A percentile compares a stretch with the other conserved stretches of the same genome.
These are phyloP conservation scores for Mucuna pruriens DNA, from an alignment of 306 rosid species.

Conservation along the genomic window DNA sequence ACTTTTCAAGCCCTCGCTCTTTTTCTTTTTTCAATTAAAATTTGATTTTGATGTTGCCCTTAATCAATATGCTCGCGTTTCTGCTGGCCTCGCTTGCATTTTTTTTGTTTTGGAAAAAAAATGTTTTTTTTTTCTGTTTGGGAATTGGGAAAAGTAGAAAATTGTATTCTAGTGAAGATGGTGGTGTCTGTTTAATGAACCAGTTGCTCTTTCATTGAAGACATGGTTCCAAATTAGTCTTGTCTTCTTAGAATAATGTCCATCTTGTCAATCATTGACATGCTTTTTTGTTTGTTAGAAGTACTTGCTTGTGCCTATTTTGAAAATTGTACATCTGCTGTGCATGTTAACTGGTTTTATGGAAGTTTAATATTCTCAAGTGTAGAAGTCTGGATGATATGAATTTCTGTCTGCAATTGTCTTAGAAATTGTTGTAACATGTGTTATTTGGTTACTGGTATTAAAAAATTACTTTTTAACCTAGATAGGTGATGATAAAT, in stretches of 20 bases:
- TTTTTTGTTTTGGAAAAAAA: background rate
- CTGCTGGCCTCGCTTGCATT: conserved; percentile 3
- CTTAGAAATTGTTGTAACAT: background rate
- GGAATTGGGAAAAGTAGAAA: background rate
- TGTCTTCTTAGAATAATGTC: background rate
- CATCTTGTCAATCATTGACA: background rate
- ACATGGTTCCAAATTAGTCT: background rate
- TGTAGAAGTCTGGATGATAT: background rate
- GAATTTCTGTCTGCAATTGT: conserved; percentile 25
- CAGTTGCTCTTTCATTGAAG: background rate
- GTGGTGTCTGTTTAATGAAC: background rate
- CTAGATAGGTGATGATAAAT: background rate
- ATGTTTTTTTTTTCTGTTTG: background rate
- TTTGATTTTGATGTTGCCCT: conserved; percentile 28
- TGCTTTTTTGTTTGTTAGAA: background rate
- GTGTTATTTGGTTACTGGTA: conserved; percentile 17
- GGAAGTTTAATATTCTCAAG: conserved; percentile 11
- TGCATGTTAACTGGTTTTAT: background rate
- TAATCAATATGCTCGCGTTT: background rate
- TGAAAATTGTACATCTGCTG: conserved; percentile 1
- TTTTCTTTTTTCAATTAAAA: conserved; percentile 6
- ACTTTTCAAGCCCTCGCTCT: background rate
- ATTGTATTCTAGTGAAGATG: background rate
- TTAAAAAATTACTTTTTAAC: background rate
- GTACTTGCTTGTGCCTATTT: background rate